Evolutionary conservation across 352 stramenopile species (phyloP), one percentile per base, ranked within the genome.

Genomic region (Phytopythium aichiense): DNA sequence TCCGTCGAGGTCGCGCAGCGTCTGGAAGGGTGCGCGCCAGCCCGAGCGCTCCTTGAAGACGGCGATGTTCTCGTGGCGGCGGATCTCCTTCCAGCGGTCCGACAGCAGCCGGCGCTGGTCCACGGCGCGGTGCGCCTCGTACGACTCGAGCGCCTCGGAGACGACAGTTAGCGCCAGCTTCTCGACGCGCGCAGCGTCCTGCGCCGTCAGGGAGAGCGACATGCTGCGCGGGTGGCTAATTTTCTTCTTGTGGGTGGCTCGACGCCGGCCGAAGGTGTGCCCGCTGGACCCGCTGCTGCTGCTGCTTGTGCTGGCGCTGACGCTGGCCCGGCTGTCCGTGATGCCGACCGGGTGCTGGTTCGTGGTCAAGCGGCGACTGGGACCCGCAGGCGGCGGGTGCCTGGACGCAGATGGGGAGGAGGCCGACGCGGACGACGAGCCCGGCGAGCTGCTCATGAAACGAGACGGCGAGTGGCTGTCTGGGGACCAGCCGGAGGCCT

Each of bases 21-120:
- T 76, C 33, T 72, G 67, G 40, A 76, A 79, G 4, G 67, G 72
- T 13, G 71, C 66, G 37, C 71, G 54, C 4, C 58, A 61, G 13
- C 68, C 61, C 12, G 66, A 71, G 38, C 73, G 65, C 38, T 81
- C 71, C 25, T 74, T 68, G 56, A 83, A 88, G 22, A 86, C 74
- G 23, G 66, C 71, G 35, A 88, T 57, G 60, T 84, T 77, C 45
- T 86, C 74, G 22, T 74, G 67, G 43, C 81, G 71, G 9, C 74
- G 68, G n/a, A 82, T 62, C 25, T 72, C 61, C 50, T 83, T 76
- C 78, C 78, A 88, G 9, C 66, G 63, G 2, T 48, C 59, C 16
- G 71, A 60, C 23, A 74, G 51, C 38, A 79, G 68, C 0, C 73
- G 61, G 1, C 61, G 55, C 20, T 77, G 61, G 59, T 85, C 73